Percentiles rank a stretch among this genome's conserved stretches.
phyloP scores from a whole-genome alignment of 345 rosid species.

The Draba incana region DNA sequence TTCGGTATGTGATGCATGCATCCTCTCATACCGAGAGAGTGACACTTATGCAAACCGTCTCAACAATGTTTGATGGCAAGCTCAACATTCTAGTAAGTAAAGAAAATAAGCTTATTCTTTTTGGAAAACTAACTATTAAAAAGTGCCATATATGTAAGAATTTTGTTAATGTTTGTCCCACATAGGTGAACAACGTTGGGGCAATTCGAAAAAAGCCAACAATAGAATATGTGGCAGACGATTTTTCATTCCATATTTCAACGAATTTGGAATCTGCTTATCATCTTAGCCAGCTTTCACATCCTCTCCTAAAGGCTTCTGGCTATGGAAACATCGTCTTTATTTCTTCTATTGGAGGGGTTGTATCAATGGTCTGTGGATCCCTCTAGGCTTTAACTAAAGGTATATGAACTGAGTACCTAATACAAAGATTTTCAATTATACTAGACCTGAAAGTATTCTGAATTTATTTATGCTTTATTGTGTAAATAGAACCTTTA shows the following conservation, averaged over 20 bases:
- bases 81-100: slow-evolving; percentile 14
- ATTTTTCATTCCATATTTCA: slow-evolving; percentile 42
- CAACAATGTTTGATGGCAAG: neutral
- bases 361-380: slow-evolving; percentile 23
- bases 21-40: slow-evolving; percentile 31
- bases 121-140: neutral
- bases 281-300: slow-evolving; percentile 56
- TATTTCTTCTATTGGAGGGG: slow-evolving; percentile 48
- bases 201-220: slow-evolving; percentile 45
- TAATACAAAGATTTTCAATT: too few relatives aligned
- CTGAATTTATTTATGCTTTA: too few relatives aligned
- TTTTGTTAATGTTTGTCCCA: neutral
- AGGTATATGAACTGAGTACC: slow-evolving; percentile 27
- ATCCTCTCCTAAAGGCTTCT: slow-evolving; percentile 54
- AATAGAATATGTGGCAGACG: slow-evolving; percentile 47
- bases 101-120: slow-evolving; percentile 25
- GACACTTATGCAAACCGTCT: slow-evolving; percentile 26
- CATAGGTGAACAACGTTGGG: slow-evolving; percentile 59
- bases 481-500: too few relatives aligned
- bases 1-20: slow-evolving; percentile 38
- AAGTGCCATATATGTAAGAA: too few relatives aligned
- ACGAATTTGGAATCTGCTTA: slow-evolving; percentile 54
- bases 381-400: slow-evolving; percentile 48
- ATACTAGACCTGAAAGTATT: too few relatives aligned
- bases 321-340: slow-evolving; percentile 54